Percentiles rank a stretch among this genome's conserved stretches.
Conservation (phyloP, 2,329 filamentous ascomycete species). For the Aspergillus quadrilineatus region DNA sequence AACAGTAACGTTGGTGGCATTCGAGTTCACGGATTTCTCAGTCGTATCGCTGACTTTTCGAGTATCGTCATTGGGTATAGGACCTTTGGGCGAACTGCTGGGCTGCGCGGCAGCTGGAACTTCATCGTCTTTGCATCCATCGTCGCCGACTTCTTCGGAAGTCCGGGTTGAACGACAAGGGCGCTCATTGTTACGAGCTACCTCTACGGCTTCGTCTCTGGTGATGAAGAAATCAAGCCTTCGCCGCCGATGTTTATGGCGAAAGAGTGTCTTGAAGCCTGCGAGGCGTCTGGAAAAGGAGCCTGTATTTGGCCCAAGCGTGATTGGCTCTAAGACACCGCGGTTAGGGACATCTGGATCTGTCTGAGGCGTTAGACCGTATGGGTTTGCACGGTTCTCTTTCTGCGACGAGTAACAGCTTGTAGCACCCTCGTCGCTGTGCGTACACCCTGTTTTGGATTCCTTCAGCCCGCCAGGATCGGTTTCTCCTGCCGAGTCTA, state of each 20-base stretch:
- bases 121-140: not conserved
- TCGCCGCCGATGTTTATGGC: constrained; percentile 15
- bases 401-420: not conserved
- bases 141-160: not conserved
- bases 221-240: not conserved
- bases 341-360: not conserved
- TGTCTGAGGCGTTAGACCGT: not conserved
- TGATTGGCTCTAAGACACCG: not conserved
- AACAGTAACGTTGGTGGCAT: constrained; percentile 35
- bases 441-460: not conserved
- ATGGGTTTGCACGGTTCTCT: not conserved
- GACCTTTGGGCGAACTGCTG: not conserved
- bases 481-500: not conserved
- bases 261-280: constrained; percentile 21
- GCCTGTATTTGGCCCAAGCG: not conserved
- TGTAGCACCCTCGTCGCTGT: not conserved
- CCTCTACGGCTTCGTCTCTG: not conserved
- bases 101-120: not conserved
- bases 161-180: not conserved
- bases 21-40: constrained; percentile 32
- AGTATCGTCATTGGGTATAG: constrained; percentile 8
- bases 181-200: not conserved
- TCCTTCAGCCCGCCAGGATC: not conserved
- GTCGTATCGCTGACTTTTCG: constrained; percentile 37
- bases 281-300: constrained; percentile 15